A percentile compares a stretch with the other conserved stretches of the same genome.
These are phyloP conservation scores for Mycotypha africana DNA, from an alignment of 371 early-diverging fungal genomes.

Conservation along the genomic window DNA sequence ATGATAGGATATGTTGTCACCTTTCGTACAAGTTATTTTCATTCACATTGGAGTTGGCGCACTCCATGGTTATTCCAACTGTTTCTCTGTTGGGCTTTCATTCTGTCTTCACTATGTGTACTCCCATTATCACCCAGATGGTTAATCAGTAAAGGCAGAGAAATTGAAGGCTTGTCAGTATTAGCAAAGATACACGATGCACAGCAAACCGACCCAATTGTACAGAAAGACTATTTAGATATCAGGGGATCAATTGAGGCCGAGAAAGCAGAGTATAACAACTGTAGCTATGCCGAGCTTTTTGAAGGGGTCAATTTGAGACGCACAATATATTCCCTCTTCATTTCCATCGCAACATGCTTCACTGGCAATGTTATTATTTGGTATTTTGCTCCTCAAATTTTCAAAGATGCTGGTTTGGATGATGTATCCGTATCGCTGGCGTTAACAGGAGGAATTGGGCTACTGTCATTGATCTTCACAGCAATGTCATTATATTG, in stretches of 20 bases:
- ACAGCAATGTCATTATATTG: constrained; percentile 55
- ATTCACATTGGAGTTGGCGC: constrained; percentile 32
- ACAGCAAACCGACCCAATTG: constrained; percentile 18
- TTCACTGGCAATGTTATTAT: constrained; percentile 60
- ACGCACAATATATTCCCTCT: constrained; percentile 27
- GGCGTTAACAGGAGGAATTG: constrained; percentile 36
- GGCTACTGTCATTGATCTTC: constrained; percentile 26
- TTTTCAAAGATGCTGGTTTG: constrained; percentile 32
- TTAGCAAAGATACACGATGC: constrained; percentile 26
- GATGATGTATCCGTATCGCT: constrained; percentile 24
- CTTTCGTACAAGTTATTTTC: constrained; percentile 27
- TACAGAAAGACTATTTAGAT: constrained; percentile 24
- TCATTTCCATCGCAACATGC: constrained; percentile 54
- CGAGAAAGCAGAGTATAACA: constrained; percentile 17
- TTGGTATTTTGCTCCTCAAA: constrained; percentile 41
- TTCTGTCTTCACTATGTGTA: constrained; percentile 1
- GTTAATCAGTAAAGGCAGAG: constrained; percentile 40
- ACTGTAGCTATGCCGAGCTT: constrained; percentile 28
- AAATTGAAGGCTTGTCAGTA: constrained; percentile 28
- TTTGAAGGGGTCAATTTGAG: constrained; percentile 28
- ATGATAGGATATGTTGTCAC: constrained; percentile 38
- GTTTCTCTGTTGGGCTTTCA: constrained; percentile 10
- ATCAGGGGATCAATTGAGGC: constrained; percentile 28
- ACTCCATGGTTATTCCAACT: constrained; percentile 31
- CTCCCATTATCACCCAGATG: constrained; percentile 55